Conservation (phyloP, 2,329 filamentous ascomycete genomes). For the Zasmidium citrigriseum region DNA sequence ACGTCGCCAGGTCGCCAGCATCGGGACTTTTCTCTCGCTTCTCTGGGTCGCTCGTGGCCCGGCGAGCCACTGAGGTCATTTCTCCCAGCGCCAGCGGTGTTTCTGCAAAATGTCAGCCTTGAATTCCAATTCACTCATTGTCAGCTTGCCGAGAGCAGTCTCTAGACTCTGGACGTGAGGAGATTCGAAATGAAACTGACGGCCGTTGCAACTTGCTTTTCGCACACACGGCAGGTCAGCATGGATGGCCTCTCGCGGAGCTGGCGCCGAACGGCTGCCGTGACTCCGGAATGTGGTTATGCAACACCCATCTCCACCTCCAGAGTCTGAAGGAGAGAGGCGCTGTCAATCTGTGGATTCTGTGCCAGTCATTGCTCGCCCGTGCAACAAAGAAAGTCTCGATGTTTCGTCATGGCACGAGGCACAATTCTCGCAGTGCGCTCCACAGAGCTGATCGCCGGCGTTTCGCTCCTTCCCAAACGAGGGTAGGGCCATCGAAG, state of each 20-base stretch:
- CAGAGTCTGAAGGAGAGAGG: neutral
- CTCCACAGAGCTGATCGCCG: neutral
- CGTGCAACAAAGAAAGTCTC: neutral
- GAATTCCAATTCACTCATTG: neutral
- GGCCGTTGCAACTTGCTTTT: neutral
- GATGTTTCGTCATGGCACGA: neutral
- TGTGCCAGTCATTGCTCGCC: neutral
- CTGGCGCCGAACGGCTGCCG: neutral
- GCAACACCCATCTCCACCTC: neutral
- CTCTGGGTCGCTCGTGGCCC: neutral
- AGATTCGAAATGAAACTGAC: no score
- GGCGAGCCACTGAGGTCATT: neutral
- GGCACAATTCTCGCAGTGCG: neutral
- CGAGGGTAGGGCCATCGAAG: constrained; percentile 3
- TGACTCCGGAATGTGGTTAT: neutral
- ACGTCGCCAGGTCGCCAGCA: neutral
- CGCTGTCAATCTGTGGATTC: neutral
- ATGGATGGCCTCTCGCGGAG: neutral
- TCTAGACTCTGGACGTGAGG: neutral
- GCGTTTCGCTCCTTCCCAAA: constrained; percentile 2
- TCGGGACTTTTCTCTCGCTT: neutral
- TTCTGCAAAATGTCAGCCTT: neutral
- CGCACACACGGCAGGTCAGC: neutral
- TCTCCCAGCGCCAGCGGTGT: no score
- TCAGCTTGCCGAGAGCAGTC: no score